Evolutionary conservation across 208 protist genomes (phyloP), one percentile per base, ranked within the genome.

Genomic region (Perkinsela sp.): DNA sequence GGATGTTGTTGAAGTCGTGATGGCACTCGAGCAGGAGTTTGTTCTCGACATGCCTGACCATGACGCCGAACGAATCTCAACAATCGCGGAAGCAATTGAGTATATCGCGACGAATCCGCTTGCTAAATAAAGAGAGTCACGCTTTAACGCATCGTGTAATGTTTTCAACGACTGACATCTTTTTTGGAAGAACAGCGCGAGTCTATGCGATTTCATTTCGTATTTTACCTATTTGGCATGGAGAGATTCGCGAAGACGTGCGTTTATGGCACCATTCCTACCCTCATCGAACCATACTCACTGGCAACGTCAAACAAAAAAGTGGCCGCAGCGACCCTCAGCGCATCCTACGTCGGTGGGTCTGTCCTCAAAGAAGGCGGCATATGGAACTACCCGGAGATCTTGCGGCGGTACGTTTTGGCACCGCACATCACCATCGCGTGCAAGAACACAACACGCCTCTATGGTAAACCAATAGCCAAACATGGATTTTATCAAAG

Each of bases 1-100:
- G 31, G 93, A 96, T 68, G 81, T 90, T 77, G 90, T 94, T 30
- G 93, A 96, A 74, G 84, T 96, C 22, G 86, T 95, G 1, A 90
- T 96, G 65, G 88, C 86, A 28, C 82, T 95, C 68, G 91, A 96
- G 71, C 88, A 96, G 67, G 90, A 96, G 77, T 95, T 95, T 73
- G 82, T 86, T 71, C 77, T 96, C 81, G 90, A 95, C 76, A 95
- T 95, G 70, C 89, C 91, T 70, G 92, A 96, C 76, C 86, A 91
- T 70, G 90, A 96, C 73, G 90, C 90, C 15, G 92, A 96, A 66
- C 94, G 90, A 77, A 93, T 96, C 68, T 81, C 89, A 73, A 93
- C 87, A 1, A 81, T 91, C 70, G 76, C 82, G 16, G 89, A 95
- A 69, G 89, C 92, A 29, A 86, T 94, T 40, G 78, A 90, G 71